These are phyloP conservation scores for Syzygium jambos DNA, from an alignment of 345 rosid genomes.

Conservation along the genomic window DNA sequence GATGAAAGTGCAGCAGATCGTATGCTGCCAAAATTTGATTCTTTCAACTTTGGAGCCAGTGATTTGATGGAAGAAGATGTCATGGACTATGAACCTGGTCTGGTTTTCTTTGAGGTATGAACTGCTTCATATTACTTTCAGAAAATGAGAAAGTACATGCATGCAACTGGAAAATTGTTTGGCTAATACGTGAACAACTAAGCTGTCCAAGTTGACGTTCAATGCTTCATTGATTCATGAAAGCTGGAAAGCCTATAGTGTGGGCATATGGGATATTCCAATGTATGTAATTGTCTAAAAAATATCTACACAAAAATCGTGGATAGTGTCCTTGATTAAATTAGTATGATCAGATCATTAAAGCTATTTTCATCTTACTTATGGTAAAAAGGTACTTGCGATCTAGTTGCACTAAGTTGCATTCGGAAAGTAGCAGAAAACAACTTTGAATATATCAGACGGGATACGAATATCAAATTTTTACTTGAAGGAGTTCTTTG, in stretches of 20 bases:
- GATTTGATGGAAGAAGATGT: slow-evolving; percentile 89
- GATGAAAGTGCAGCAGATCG: slow-evolving; percentile 8
- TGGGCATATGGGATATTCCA: neutral
- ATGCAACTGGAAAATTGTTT: neutral
- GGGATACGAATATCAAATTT: neutral
- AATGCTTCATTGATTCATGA: neutral
- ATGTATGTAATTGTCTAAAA: neutral
- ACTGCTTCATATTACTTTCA: neutral
- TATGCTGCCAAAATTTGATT: slow-evolving; percentile 48
- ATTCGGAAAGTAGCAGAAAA: neutral
- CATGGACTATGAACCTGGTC: slow-evolving; percentile 72
- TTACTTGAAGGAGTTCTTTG: neutral
- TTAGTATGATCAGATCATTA: neutral
- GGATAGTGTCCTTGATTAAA: neutral
- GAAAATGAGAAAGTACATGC: neutral
- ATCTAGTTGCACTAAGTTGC: neutral
- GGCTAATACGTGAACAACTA: neutral
- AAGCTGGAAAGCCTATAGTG: neutral
- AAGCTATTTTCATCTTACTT: neutral
- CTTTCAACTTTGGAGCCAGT: slow-evolving; percentile 54
- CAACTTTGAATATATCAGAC: neutral
- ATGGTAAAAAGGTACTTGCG: neutral
- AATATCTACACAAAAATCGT: neutral
- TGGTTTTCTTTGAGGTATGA: slow-evolving; percentile 82
- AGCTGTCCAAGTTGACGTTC: neutral